phyloP scores from a whole-genome alignment of 306 rosid species.

The Glycine latifolia region DNA sequence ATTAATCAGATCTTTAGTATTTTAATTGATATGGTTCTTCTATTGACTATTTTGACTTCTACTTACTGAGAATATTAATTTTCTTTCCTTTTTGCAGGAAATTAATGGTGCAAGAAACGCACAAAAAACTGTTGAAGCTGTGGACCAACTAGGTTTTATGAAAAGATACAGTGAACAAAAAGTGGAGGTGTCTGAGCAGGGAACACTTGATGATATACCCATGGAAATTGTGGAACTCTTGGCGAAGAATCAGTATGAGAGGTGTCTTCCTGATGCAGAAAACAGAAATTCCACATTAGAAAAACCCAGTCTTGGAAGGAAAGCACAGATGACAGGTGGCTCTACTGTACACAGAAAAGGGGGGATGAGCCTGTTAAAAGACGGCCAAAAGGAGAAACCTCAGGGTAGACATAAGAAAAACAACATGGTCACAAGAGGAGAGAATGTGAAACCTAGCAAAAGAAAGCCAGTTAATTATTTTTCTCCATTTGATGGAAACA shows the following conservation, averaged over 20 bases:
- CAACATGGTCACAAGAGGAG: constrained; percentile 48
- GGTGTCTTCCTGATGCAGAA: constrained; percentile 71
- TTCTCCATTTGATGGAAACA: constrained; percentile 56
- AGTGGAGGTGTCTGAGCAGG: constrained; percentile 61
- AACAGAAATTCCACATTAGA: constrained; percentile 49
- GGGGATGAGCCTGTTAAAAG: constrained; percentile 53
- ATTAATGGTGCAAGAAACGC: constrained; percentile 55
- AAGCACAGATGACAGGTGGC: constrained; percentile 53
- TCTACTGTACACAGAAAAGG: constrained; percentile 48
- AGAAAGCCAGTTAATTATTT: constrained; percentile 61
- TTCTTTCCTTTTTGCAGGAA: constrained; percentile 62
- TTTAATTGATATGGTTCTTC: constrained; percentile 32
- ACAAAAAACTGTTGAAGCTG: constrained; percentile 55
- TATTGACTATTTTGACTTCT: constrained; percentile 18
- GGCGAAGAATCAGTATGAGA: constrained; percentile 90
- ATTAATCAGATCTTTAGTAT: constrained; percentile 25
- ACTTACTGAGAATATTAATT: constrained; percentile 37
- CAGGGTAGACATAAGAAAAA: constrained; percentile 58
- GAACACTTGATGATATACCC: constrained; percentile 79
- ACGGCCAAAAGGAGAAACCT: constrained; percentile 58
- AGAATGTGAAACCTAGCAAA: constrained; percentile 62
- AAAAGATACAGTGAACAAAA: constrained; percentile 57
- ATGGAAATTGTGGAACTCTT: constrained; percentile 95
- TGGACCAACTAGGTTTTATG: constrained; percentile 50
- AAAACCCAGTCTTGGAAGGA: constrained; percentile 57